Base-by-base conservation (phyloP, 306 rosid genomes). In the Potentilla sterilis region DNA sequence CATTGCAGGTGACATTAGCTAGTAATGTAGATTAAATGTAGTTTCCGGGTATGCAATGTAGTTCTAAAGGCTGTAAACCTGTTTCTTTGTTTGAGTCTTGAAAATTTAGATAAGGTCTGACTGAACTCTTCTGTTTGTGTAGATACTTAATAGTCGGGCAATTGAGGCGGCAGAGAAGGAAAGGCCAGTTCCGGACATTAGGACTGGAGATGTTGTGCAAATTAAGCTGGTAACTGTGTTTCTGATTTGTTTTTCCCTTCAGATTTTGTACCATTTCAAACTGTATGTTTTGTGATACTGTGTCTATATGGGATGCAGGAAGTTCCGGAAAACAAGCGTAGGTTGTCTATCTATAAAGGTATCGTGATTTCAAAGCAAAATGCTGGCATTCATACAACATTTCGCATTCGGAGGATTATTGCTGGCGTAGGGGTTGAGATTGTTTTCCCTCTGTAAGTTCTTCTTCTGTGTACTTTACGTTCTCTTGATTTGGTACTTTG, bases 401-500 rank as follows among this genome's bases (percentile, higher is more conserved):
- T 95, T 66, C 90, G 97, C 32, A 78, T 92, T 77, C 87, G 99
- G 79, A 90, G 97, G 83, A 90, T 95, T 74, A 89, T 95, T 72
- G 99, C 97, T 19, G 99, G 97, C 12, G 69, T 90, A 6, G 99
- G 99, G 28, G 97, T 95, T 81, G 99, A 95, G 92, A 92, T 95
- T 48, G 89, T 88, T 55, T 92, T 92, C 87, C 97, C 99, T 2
- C 73, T 95, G 99, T 95, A 83, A 90, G 97, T 85, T 69, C 2
- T 44, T 47, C 37, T 75, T 34, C 10, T 46, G 7, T 42, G 42
- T 14, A 46, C 34, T 68, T n/a, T 54, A 24, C n/a, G 61, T 10
- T 55, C 62, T 7, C 62, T 21, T 55, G 34, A 21, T 21, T 21
- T 55, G 12, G 12, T 9, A 9, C 10, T 22, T 21, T 57, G 15